Conservation (phyloP, 208 protist species). For the Crithidia expoeki region DNA sequence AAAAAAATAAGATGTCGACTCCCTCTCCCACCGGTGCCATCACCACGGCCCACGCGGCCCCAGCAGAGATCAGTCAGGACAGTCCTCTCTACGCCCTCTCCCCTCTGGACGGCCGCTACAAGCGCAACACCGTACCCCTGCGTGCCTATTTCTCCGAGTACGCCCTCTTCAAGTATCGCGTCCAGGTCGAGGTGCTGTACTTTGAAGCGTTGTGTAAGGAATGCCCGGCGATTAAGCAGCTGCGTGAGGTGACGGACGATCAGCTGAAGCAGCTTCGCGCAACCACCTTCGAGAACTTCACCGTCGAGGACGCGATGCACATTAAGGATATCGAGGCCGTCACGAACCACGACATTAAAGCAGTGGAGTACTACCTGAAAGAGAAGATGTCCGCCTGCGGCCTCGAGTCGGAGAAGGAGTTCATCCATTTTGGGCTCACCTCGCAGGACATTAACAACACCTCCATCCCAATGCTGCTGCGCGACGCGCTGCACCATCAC, state of each 20-base stretch:
- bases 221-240: slow-evolving; percentile 57
- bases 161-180: slow-evolving; percentile 91
- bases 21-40: neutral
- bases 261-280: slow-evolving; percentile 58
- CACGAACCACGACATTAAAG: slow-evolving; percentile 98
- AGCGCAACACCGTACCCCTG: slow-evolving; percentile 57
- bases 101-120: slow-evolving; percentile 95
- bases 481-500: slow-evolving; percentile 74
- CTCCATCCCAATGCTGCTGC: slow-evolving; percentile 92
- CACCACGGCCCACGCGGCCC: slow-evolving; percentile 31
- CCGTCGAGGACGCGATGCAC: slow-evolving; percentile 65
- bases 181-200: slow-evolving; percentile 94
- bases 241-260: slow-evolving; percentile 53
- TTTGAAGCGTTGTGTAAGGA: slow-evolving; percentile 79
- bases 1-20: slow-evolving; percentile 9
- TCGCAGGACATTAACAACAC: slow-evolving; percentile 98
- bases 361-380: slow-evolving; percentile 97
- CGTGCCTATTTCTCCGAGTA: slow-evolving; percentile 94
- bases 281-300: slow-evolving; percentile 78
- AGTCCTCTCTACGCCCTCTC: slow-evolving; percentile 87
- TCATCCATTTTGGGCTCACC: slow-evolving; percentile 97
- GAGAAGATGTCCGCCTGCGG: slow-evolving; percentile 79
- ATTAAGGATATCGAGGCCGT: slow-evolving; percentile 94
- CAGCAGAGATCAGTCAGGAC: slow-evolving; percentile 45
- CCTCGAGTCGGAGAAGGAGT: slow-evolving; percentile 84